Conservation (phyloP, 805 yeast genomes). For the Candida andamanensis region DNA sequence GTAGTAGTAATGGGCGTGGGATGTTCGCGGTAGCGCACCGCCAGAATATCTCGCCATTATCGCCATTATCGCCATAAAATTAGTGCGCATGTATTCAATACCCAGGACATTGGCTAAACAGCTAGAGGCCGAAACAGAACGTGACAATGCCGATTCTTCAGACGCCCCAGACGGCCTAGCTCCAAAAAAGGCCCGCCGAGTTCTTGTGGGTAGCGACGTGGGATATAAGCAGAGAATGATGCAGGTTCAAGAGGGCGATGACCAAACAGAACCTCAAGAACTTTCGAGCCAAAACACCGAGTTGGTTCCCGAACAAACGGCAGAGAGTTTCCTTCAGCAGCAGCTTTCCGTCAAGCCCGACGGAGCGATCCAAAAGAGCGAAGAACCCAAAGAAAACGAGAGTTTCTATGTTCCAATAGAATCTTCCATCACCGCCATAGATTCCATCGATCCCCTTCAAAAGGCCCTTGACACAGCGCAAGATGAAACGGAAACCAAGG, state of each 20-base stretch:
- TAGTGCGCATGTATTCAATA: slow-evolving; percentile 27
- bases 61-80: slow-evolving; percentile 7
- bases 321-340: no score
- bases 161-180: slow-evolving; percentile 20
- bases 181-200: no score
- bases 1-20: no score
- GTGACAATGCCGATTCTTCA: slow-evolving; percentile 20
- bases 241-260: slow-evolving; percentile 9
- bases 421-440: no score
- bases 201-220: slow-evolving; percentile 12
- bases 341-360: no score
- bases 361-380: no score
- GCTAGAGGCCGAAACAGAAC: slow-evolving; percentile 18
- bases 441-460: no score
- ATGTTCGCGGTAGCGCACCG: no score
- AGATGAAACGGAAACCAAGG: slow-evolving; percentile 55
- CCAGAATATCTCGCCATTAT: no score
- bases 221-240: slow-evolving; percentile 23
- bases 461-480: no score
- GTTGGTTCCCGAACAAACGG: slow-evolving; percentile 20
- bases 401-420: no score
- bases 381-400: no score
- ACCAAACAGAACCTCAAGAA: slow-evolving; percentile 1
- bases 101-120: slow-evolving; percentile 24
- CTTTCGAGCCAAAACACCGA: background rate